Percentiles rank a stretch among this genome's conserved stretches.
Conservation (phyloP, 140 eudicot species). For the Stevia rebaudiana region DNA sequence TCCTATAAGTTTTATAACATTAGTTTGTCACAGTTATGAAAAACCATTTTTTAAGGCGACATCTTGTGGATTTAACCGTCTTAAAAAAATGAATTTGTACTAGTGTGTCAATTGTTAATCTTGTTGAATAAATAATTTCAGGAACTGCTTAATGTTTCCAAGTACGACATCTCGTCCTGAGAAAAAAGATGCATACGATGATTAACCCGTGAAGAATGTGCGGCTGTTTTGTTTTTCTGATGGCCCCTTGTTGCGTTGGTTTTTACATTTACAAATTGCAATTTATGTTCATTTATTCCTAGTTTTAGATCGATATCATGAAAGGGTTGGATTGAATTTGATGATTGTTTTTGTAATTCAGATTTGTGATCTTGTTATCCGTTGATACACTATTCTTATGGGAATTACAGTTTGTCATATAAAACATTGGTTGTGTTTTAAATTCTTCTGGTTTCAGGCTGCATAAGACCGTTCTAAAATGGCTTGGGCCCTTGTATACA, state of each 20-base stretch:
- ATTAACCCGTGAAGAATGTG: slow-evolving; percentile 25
- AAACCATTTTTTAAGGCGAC: too few species aligned
- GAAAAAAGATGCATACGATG: not conserved
- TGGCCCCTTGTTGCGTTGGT: slow-evolving; percentile 31
- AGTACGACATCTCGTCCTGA: slow-evolving; percentile 35
- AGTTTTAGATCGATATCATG: slow-evolving; percentile 13
- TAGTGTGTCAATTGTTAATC: too few species aligned
- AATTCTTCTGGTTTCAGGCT: slow-evolving; percentile 9
- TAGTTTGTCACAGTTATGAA: too few species aligned
- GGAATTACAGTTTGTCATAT: not conserved
- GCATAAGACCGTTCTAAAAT: too few species aligned
- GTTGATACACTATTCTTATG: too few species aligned
- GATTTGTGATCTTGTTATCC: slow-evolving; percentile 11
- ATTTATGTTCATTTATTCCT: not conserved
- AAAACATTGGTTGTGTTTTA: slow-evolving; percentile 19
- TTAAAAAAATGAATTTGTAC: too few species aligned
- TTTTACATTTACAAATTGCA: not conserved
- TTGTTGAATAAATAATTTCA: slow-evolving; percentile 19
- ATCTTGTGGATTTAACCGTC: too few species aligned
- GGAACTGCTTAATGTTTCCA: slow-evolving; percentile 36
- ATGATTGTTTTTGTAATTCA: slow-evolving; percentile 24
- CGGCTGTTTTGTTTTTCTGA: slow-evolving; percentile 34
- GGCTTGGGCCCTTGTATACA: too few species aligned
- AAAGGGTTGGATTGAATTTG: slow-evolving; percentile 10
- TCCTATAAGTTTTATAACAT: too few species aligned